Evolutionary conservation across 139 green algal genomes (phyloP).

Genomic region (Nannochloris sp.): DNA sequence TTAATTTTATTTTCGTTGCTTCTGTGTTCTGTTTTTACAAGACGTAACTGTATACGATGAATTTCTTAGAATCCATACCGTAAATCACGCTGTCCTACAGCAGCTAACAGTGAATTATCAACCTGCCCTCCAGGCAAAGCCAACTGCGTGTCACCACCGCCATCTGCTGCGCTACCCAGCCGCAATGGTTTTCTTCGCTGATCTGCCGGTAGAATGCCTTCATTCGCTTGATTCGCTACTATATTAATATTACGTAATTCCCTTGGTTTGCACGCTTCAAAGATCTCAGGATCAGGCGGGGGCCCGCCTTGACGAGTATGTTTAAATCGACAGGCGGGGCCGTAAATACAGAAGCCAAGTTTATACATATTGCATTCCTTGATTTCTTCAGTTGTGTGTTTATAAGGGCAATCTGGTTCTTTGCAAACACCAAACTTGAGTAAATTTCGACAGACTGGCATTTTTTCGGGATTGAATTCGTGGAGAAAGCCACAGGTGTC

Average conservation of each 20-base stretch:
- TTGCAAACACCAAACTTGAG: constrained; percentile 85
- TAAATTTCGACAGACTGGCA: constrained; percentile 77
- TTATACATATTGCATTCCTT: constrained; percentile 99
- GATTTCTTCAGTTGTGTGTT: constrained; percentile 88
- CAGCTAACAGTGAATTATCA: constrained; percentile 12
- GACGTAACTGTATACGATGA: too few species aligned
- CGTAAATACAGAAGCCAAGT: constrained; percentile 96
- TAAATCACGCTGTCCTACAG: constrained; percentile 30
- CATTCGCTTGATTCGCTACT: constrained; percentile 70
- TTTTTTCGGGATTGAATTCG: constrained; percentile 76
- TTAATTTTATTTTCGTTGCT: too few species aligned
- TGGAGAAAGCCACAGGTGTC: constrained; percentile 94
- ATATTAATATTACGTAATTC: constrained; percentile 72
- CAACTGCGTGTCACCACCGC: neutral
- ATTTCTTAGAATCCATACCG: constrained; percentile 26
- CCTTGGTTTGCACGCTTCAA: constrained; percentile 72
- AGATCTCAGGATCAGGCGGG: constrained; percentile 44
- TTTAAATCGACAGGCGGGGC: constrained; percentile 83
- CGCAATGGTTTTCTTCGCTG: neutral
- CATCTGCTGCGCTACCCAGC: neutral
- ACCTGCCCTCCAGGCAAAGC: neutral
- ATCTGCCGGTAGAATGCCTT: constrained; percentile 24
- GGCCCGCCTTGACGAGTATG: constrained; percentile 75
- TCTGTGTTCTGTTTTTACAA: too few species aligned
- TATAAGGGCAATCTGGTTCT: constrained; percentile 88